These are phyloP conservation scores for Protomyces inundatus DNA, from an alignment of 1,139 yeast genomes.

Conservation along the genomic window DNA sequence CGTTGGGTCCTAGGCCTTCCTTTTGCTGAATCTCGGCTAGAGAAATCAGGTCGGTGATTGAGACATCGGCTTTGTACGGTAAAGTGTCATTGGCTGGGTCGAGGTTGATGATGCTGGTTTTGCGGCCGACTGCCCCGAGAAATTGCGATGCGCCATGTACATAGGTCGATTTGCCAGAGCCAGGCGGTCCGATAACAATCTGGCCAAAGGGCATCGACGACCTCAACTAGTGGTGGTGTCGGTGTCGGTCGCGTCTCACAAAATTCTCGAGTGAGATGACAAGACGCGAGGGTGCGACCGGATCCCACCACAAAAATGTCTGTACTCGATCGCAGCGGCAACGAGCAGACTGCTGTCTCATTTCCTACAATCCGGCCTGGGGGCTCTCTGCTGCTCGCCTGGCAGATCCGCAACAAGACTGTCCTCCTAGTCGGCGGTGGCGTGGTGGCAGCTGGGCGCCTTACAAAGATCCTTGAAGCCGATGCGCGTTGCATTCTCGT, in stretches of 20 bases:
- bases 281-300: not conserved
- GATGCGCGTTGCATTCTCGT: constrained; percentile 66
- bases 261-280: not conserved
- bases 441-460: constrained; percentile 70
- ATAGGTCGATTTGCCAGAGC: constrained; percentile 93
- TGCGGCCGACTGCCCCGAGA: constrained; percentile 86
- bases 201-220: constrained; percentile 16
- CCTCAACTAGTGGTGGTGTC: not conserved
- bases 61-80: constrained; percentile 78
- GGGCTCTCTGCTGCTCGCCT: constrained; percentile 63
- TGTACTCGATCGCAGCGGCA: constrained; percentile 14
- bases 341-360: constrained; percentile 12
- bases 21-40: constrained; percentile 97
- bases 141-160: constrained; percentile 89
- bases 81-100: constrained; percentile 91
- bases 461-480: constrained; percentile 61
- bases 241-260: not conserved
- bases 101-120: constrained; percentile 71
- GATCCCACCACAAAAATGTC: not conserved
- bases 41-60: constrained; percentile 83
- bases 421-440: constrained; percentile 71
- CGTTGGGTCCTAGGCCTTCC: constrained; percentile 89
- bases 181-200: constrained; percentile 95
- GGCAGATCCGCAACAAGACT: constrained; percentile 61
- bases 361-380: constrained; percentile 33